These are phyloP conservation scores for Rhizophagus sp. DNA, from an alignment of 192 early-diverging fungal species.

Conservation along the genomic window DNA sequence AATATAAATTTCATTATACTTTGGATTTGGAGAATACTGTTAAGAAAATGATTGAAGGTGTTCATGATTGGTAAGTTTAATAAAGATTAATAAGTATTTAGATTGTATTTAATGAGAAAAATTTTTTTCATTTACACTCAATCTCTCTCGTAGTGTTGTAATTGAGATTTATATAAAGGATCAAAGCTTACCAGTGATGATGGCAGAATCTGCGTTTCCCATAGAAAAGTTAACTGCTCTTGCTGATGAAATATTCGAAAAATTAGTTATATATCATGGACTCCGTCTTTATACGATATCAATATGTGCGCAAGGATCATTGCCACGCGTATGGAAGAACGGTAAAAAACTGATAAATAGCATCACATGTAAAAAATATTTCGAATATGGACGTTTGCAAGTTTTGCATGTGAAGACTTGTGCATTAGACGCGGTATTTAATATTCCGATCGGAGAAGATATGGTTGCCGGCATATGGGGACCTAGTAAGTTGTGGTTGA, in stretches of 20 bases:
- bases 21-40: constrained; percentile 40
- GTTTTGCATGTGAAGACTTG: constrained; percentile 57
- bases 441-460: constrained; percentile 59
- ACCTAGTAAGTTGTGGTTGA: constrained; percentile 29
- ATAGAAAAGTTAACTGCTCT: constrained; percentile 51
- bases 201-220: constrained; percentile 60
- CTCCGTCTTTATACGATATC: constrained; percentile 63
- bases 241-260: constrained; percentile 55
- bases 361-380: constrained; percentile 63
- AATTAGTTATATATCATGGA: constrained; percentile 60
- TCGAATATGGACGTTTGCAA: constrained; percentile 61
- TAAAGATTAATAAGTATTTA: background rate
- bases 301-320: constrained; percentile 55
- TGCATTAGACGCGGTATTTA: constrained; percentile 62
- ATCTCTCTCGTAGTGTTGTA: constrained; percentile 41
- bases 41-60: constrained; percentile 26
- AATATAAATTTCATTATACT: constrained; percentile 42
- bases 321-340: constrained; percentile 74
- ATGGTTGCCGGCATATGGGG: constrained; percentile 51
- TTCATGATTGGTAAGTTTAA: constrained; percentile 44
- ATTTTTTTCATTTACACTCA: background rate
- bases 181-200: constrained; percentile 73
- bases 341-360: constrained; percentile 67
- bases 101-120: background rate
- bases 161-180: constrained; percentile 71